phyloP scores from a whole-genome alignment of 805 yeast species.

The Starmerella kuoi region DNA sequence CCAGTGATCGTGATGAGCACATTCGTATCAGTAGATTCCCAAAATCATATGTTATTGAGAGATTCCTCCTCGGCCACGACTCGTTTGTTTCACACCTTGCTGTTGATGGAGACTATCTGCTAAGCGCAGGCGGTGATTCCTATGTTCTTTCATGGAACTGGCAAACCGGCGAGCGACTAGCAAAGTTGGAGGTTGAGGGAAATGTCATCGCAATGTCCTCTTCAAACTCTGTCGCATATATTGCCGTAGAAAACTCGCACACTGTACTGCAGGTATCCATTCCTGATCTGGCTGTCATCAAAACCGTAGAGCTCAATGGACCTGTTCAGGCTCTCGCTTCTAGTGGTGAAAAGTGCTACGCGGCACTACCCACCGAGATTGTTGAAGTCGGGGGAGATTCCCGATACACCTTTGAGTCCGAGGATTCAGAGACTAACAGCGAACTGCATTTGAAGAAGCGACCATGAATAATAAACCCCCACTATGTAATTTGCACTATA shows the following conservation, averaged over 20 bases:
- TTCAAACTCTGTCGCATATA: conserved; percentile 4
- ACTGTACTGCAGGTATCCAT: conserved; percentile 10
- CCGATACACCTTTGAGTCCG: conserved; percentile 1
- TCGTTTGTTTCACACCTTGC: conserved; percentile 66
- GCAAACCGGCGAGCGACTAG: conserved; percentile 41
- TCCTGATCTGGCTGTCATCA: conserved; percentile 7
- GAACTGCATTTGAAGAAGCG: not conserved
- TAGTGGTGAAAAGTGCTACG: conserved; percentile 2
- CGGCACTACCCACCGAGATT: conserved; percentile 3
- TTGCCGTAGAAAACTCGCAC: conserved; percentile 14
- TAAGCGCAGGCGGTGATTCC: conserved; percentile 90
- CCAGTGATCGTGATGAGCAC: conserved; percentile 94
- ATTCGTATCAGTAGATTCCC: conserved; percentile 76
- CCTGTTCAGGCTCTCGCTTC: conserved; percentile 13
- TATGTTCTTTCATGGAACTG: conserved; percentile 69
- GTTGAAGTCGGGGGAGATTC: not conserved
- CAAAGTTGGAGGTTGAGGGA: conserved; percentile 38
- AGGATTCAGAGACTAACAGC: conserved; percentile 1
- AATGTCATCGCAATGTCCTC: conserved; percentile 13
- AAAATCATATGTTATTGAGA: conserved; percentile 59
- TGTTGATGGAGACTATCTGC: conserved; percentile 43
- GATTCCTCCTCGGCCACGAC: conserved; percentile 75
- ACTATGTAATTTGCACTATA: conserved; percentile 11
- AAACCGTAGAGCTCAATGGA: conserved; percentile 6
- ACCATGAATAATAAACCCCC: too few species aligned